Base-by-base conservation (phyloP, 208 protist species). In the Sergeia podlipaevii region DNA sequence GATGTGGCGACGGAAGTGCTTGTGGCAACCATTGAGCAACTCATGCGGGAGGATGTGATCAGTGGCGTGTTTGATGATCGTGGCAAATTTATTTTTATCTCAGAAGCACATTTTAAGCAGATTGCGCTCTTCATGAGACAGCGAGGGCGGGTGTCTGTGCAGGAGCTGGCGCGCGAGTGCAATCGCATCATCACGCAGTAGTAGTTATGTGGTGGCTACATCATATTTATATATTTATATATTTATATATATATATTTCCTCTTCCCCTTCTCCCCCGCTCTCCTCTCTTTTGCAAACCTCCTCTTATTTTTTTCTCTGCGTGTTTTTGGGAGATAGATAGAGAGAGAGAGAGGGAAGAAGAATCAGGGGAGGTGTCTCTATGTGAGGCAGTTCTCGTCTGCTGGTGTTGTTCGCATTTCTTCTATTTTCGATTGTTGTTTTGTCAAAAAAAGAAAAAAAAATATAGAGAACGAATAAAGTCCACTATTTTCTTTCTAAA, bases 21-120 rank as follows among this genome's bases (percentile, higher is more conserved):
- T 17, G 83, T 83, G 11, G 32, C 60, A 30, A 45, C 68, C 18
- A 82, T 91, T 41, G 79, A 87, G 63, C 64, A 74, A 33, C 61
- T 92, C 21, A 42, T 80, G 24, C 46, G 61, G 27, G 65, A 68
- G 4, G 70, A 78, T 8, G 27, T 27, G 15, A 62, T 89, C 13
- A 72, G 64, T 33, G 80, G 85, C 20, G 80, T 89, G 1, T 87
- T 92, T 55, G 80, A 92, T 56, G 85, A 92, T 20, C 67, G 81
- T n/a, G 80, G 85, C n/a, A 85, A 89, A 68, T 89, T 80, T 52
- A 45, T 89, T 3, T 68, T 87, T 6, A 63, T 92, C 27, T 56
- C 74, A 3, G 70, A 82, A 20, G 55, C 62, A 50, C 72, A 89
- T 36, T 85, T 73, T 36, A 38, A 38, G 11, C 49, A 68, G 46